phyloP scores from a whole-genome alignment of 1,284 basidiomycete genomes.

The Pseudozyma hubeiensis region DNA sequence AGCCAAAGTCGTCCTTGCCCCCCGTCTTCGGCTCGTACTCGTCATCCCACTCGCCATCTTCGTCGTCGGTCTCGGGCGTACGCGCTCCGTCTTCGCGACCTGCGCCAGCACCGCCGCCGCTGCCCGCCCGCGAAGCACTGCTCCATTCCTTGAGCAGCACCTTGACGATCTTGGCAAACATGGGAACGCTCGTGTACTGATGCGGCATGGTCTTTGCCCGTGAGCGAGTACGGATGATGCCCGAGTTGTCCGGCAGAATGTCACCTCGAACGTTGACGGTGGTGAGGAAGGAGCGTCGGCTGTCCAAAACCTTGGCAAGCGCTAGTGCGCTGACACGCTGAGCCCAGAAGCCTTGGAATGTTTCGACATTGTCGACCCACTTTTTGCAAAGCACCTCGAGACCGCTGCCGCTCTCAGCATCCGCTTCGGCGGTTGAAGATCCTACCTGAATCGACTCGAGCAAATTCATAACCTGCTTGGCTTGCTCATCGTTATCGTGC shows the following conservation, averaged over 20 bases:
- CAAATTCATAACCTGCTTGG: conserved; percentile 55
- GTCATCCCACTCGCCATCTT: conserved; percentile 61
- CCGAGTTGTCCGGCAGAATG: conserved; percentile 73
- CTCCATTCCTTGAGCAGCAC: conserved; percentile 85
- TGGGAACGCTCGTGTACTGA: conserved; percentile 84
- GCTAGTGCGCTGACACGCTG: conserved; percentile 76
- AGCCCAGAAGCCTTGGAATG: conserved; percentile 90
- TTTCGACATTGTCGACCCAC: conserved; percentile 94
- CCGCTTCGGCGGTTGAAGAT: neutral
- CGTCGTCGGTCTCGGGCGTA: conserved; percentile 56
- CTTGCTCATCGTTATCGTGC: conserved; percentile 77
- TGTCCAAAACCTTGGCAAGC: conserved; percentile 80
- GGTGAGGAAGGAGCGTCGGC: conserved; percentile 76
- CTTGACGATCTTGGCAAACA: conserved; percentile 91
- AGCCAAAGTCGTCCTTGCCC: conserved; percentile 72
- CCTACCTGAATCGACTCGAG: conserved; percentile 70
- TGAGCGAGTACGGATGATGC: conserved; percentile 91
- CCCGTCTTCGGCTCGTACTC: conserved; percentile 67
- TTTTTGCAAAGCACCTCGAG: conserved; percentile 84
- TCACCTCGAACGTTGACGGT: conserved; percentile 88
- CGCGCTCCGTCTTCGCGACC: conserved; percentile 25
- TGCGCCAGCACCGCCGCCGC: conserved; percentile 9
- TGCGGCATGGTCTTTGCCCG: conserved; percentile 77
- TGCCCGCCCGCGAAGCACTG: conserved; percentile 64
- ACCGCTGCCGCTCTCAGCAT: conserved; percentile 71